These are phyloP conservation scores for Sphaceloma murrayae DNA, from an alignment of 2,329 filamentous ascomycete genomes.

Conservation along the genomic window DNA sequence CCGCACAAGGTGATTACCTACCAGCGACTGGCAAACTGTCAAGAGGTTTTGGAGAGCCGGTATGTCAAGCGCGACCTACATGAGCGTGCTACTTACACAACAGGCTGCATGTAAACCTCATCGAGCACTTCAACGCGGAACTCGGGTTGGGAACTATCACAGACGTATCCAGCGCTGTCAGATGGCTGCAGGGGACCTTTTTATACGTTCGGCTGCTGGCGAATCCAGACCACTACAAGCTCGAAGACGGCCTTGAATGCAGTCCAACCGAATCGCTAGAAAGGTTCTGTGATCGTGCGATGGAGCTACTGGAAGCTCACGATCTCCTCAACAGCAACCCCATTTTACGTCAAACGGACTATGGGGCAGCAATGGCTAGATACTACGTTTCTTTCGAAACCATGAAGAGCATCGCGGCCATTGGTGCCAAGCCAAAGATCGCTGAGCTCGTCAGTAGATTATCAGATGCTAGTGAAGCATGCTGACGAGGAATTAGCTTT, in stretches of 20 bases:
- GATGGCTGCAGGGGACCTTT: slow-evolving; percentile 70
- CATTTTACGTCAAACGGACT: slow-evolving; percentile 57
- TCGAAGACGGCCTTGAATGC: slow-evolving; percentile 42
- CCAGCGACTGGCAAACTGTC: slow-evolving; percentile 62
- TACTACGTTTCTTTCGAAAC: slow-evolving; percentile 75
- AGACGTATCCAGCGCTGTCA: slow-evolving; percentile 54
- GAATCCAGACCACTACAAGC: slow-evolving; percentile 61
- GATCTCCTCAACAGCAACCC: slow-evolving; percentile 38
- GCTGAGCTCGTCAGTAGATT: slow-evolving; percentile 55
- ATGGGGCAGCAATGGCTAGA: slow-evolving; percentile 70
- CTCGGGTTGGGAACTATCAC: slow-evolving; percentile 65
- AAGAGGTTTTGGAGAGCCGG: slow-evolving; percentile 66
- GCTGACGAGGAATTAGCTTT: slow-evolving; percentile 44
- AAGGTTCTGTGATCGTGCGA: slow-evolving; percentile 60
- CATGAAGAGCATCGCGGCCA: slow-evolving; percentile 59
- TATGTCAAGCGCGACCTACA: slow-evolving; percentile 20
- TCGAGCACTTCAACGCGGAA: slow-evolving; percentile 78
- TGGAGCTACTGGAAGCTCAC: slow-evolving; percentile 53
- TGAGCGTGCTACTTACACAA: not conserved
- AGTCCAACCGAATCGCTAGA: slow-evolving; percentile 56
- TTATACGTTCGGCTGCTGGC: slow-evolving; percentile 62
- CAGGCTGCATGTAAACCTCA: slow-evolving; percentile 64
- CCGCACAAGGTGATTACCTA: slow-evolving; percentile 56
- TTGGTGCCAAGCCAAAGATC: slow-evolving; percentile 51
- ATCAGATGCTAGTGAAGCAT: not conserved